Conservation (phyloP, 768 basidiomycete genomes). For the Tricholoma furcatifolium region DNA sequence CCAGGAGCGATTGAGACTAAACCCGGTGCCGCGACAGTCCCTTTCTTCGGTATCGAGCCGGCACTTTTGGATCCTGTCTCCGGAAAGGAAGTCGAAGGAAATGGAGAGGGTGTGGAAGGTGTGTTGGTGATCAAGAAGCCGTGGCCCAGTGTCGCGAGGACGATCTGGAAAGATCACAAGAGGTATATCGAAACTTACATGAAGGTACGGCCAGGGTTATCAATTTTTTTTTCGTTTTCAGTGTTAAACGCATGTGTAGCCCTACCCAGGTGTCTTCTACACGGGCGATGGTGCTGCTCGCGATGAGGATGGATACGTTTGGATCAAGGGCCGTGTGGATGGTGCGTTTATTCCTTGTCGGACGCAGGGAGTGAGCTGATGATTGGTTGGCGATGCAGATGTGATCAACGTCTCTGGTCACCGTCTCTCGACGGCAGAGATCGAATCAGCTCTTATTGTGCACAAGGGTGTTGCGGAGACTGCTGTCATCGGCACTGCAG, state of each 20-base stretch:
- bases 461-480: conserved; percentile 97
- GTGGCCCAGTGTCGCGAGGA: conserved; percentile 95
- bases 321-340: conserved; percentile 98
- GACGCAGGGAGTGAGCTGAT: neutral
- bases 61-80: conserved; percentile 83
- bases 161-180: conserved; percentile 90
- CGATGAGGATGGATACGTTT: conserved; percentile 95
- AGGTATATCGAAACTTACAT: conserved; percentile 59
- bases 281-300: conserved; percentile 98
- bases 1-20: conserved; percentile 96
- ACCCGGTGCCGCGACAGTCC: conserved; percentile 94
- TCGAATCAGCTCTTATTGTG: conserved; percentile 93
- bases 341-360: conserved; percentile 44
- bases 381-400: conserved; percentile 42
- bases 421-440: conserved; percentile 95
- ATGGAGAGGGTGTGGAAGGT: conserved; percentile 87
- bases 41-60: conserved; percentile 94
- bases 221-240: neutral
- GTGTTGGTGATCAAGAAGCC: conserved; percentile 83
- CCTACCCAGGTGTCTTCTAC: conserved; percentile 90
- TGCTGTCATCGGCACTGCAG: conserved; percentile 84
- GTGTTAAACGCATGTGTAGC: conserved; percentile 27
- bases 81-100: conserved; percentile 75
- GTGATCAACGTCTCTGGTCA: conserved; percentile 99
- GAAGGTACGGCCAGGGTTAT: conserved; percentile 33